Evolutionary conservation across 225 moss, liverwort and hornwort species (phyloP).

Genomic region (Ulota crispa): DNA sequence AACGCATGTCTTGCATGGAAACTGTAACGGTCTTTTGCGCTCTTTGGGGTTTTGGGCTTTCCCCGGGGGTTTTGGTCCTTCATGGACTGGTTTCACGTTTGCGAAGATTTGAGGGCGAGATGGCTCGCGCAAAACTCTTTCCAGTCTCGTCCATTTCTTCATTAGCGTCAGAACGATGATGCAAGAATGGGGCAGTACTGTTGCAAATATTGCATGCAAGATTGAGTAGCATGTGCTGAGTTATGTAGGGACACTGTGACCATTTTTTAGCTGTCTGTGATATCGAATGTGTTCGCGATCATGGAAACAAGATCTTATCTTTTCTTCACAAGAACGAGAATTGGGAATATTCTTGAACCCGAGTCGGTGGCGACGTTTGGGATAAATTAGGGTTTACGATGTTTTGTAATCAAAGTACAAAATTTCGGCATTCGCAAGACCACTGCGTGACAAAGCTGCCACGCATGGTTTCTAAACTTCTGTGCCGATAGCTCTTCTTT

Average conservation of each 20-base stretch:
- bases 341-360: not conserved
- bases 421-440: not conserved
- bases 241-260: not conserved
- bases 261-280: not conserved
- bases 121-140: not conserved
- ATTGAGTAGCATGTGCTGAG: not conserved
- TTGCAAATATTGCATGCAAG: not conserved
- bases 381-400: not conserved
- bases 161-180: not conserved
- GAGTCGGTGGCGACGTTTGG: not conserved
- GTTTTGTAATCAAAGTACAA: not conserved
- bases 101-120: not conserved
- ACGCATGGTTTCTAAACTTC: not conserved
- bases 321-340: not conserved
- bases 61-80: not conserved
- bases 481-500: not conserved
- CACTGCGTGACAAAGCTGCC: not conserved
- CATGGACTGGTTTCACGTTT: not conserved
- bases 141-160: not conserved
- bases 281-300: not conserved
- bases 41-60: not conserved
- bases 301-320: not conserved
- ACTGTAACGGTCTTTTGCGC: not conserved
- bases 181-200: conserved; percentile 15
- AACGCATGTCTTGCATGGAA: not conserved